phyloP scores from a whole-genome alignment of 495 filamentous ascomycete genomes.

The Aspergillus saccharolyticus region DNA sequence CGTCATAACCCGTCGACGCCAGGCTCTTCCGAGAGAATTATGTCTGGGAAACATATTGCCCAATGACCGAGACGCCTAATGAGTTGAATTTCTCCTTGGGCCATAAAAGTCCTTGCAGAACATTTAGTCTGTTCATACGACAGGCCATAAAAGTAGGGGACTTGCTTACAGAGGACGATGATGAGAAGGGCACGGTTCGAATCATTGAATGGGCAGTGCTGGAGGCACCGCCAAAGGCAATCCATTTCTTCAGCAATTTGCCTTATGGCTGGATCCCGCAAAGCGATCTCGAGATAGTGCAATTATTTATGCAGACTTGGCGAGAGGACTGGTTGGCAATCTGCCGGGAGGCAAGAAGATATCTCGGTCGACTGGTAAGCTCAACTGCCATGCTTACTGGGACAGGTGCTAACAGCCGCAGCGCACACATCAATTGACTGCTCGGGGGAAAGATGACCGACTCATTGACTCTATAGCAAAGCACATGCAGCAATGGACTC shows the following conservation, averaged over 20 bases:
- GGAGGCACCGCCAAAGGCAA: slow-evolving; percentile 13
- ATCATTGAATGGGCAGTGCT: slow-evolving; percentile 13
- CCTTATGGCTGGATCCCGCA: slow-evolving; percentile 19
- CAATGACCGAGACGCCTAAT: slow-evolving; percentile 9
- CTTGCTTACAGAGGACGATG: neutral
- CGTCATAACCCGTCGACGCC: neutral
- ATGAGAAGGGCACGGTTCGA: slow-evolving; percentile 2
- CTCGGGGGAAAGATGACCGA: slow-evolving; percentile 12
- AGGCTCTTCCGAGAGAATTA: slow-evolving; percentile 16
- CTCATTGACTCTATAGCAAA: slow-evolving; percentile 13
- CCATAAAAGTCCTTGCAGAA: slow-evolving; percentile 12
- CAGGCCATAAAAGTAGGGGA: slow-evolving; percentile 3
- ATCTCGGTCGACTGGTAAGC: slow-evolving; percentile 9
- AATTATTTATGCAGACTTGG: slow-evolving; percentile 17
- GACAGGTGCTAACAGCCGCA: neutral
- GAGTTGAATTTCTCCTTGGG: slow-evolving; percentile 11
- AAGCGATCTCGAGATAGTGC: slow-evolving; percentile 17
- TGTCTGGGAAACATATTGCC: slow-evolving; percentile 11
- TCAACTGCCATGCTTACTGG: neutral
- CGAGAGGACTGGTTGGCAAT: slow-evolving; percentile 14
- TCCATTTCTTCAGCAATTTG: slow-evolving; percentile 20
- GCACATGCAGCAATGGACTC: slow-evolving; percentile 18
- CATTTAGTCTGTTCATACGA: slow-evolving; percentile 13
- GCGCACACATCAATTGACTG: slow-evolving; percentile 14
- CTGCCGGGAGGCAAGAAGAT: slow-evolving; percentile 11